Conservation (phyloP, 2,329 filamentous ascomycete species). For the Drechslera avenae region DNA sequence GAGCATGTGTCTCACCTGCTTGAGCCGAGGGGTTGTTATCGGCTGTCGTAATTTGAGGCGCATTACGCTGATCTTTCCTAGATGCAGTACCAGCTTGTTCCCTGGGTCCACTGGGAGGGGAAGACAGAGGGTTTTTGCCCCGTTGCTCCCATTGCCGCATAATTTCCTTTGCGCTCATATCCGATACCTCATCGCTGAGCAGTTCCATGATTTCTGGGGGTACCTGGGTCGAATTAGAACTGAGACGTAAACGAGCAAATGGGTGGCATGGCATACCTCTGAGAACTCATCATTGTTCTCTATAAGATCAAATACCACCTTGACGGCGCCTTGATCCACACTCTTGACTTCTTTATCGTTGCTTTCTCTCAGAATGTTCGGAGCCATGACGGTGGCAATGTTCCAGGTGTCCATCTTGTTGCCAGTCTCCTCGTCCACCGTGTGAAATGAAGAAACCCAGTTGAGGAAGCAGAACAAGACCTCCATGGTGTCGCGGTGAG, state of each 20-base stretch:
- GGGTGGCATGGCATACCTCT: constrained; percentile 73
- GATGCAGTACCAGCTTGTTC: constrained; percentile 54
- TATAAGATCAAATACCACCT: constrained; percentile 89
- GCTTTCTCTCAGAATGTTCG: constrained; percentile 84
- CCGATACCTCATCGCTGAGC: constrained; percentile 80
- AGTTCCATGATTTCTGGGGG: constrained; percentile 89
- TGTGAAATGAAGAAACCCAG: constrained; percentile 96
- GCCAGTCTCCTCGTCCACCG: constrained; percentile 93
- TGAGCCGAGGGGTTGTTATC: constrained; percentile 86
- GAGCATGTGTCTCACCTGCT: constrained; percentile 83
- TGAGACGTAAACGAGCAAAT: neutral
- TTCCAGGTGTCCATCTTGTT: constrained; percentile 99
- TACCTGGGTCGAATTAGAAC: constrained; percentile 64
- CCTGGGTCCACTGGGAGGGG: constrained; percentile 51
- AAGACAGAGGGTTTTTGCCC: constrained; percentile 65
- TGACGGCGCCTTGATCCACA: constrained; percentile 91
- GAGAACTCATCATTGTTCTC: constrained; percentile 96
- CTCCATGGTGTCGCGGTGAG: constrained; percentile 91
- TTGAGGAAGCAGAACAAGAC: constrained; percentile 95
- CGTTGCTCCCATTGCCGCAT: constrained; percentile 90
- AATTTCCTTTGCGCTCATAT: constrained; percentile 97
- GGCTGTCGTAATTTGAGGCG: constrained; percentile 69
- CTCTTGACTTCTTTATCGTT: constrained; percentile 60
- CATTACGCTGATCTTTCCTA: constrained; percentile 56
- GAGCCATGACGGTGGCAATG: constrained; percentile 93